Evolutionary conservation across 257 asterid species (phyloP).

Genomic region (Nicotiana benthamiana): DNA sequence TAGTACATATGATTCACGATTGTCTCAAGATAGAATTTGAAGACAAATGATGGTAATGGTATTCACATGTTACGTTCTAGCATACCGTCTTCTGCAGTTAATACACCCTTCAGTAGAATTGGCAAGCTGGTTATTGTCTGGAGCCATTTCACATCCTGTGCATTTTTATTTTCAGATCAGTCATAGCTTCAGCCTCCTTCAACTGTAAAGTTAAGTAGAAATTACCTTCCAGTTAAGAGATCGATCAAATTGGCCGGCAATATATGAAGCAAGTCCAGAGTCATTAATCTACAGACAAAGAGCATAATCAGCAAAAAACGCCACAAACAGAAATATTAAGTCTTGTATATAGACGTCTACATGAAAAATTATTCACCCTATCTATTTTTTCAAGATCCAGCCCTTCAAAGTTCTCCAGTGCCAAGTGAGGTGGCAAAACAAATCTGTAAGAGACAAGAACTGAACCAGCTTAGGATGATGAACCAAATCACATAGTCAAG

Average conservation of each 20-base stretch:
- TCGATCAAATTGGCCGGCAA: slow-evolving; percentile 46
- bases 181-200: too few relatives aligned
- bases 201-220: neutral
- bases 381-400: slow-evolving; percentile 37
- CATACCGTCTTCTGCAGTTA: slow-evolving; percentile 80
- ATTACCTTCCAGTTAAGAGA: slow-evolving; percentile 69
- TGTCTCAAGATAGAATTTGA: too few relatives aligned
- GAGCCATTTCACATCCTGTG: slow-evolving; percentile 77
- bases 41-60: too few relatives aligned
- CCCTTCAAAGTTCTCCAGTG: slow-evolving; percentile 19
- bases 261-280: slow-evolving; percentile 73
- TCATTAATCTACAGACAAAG: slow-evolving; percentile 37
- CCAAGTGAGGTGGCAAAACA: slow-evolving; percentile 52
- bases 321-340: neutral
- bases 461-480: too few relatives aligned
- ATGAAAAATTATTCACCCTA: slow-evolving; percentile 22
- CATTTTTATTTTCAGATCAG: neutral
- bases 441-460: slow-evolving; percentile 32
- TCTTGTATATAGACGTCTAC: neutral
- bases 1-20: neutral
- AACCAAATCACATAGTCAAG: too few relatives aligned
- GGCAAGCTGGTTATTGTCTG: slow-evolving; percentile 62
- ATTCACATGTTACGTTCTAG: neutral
- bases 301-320: neutral
- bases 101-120: slow-evolving; percentile 63